These are phyloP conservation scores for Elaeagnus macrophylla DNA, from an alignment of 306 rosid genomes.

Conservation along the genomic window DNA sequence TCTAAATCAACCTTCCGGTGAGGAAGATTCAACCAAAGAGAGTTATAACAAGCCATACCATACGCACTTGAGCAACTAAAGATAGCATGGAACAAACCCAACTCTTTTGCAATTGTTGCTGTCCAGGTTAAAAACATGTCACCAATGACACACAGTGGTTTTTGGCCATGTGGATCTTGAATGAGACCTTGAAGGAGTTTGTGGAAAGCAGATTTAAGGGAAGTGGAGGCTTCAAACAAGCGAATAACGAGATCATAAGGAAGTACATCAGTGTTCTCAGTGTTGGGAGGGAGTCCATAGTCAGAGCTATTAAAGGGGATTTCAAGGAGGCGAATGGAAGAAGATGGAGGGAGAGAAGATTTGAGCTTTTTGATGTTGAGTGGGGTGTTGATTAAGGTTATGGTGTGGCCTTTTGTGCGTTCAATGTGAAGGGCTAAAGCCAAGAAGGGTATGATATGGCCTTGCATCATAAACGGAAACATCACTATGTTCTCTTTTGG, in stretches of 20 bases:
- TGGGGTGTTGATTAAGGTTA: slow-evolving; percentile 43
- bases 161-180: neutral
- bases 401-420: slow-evolving; percentile 9
- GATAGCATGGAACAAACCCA: slow-evolving; percentile 39
- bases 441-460: slow-evolving; percentile 57
- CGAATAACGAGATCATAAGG: slow-evolving; percentile 48
- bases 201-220: slow-evolving; percentile 30
- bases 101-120: slow-evolving; percentile 33
- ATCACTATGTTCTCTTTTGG: slow-evolving; percentile 23
- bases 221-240: slow-evolving; percentile 39
- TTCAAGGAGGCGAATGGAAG: slow-evolving; percentile 36
- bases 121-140: slow-evolving; percentile 77
- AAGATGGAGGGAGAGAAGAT: slow-evolving; percentile 35
- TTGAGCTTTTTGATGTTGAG: slow-evolving; percentile 34
- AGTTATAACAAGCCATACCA: slow-evolving; percentile 62
- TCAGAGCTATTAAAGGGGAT: slow-evolving; percentile 41
- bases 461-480: slow-evolving; percentile 71
- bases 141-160: slow-evolving; percentile 35
- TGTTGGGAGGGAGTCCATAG: slow-evolving; percentile 47
- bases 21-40: slow-evolving; percentile 68
- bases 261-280: slow-evolving; percentile 52
- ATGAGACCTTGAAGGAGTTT: slow-evolving; percentile 25
- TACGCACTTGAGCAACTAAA: slow-evolving; percentile 39
- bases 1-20: slow-evolving; percentile 22
- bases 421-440: slow-evolving; percentile 44